A percentile compares a stretch with the other conserved stretches of the same genome.
These are phyloP conservation scores for Coemansia sp. DNA, from an alignment of 192 early-diverging fungal genomes.

Conservation along the genomic window DNA sequence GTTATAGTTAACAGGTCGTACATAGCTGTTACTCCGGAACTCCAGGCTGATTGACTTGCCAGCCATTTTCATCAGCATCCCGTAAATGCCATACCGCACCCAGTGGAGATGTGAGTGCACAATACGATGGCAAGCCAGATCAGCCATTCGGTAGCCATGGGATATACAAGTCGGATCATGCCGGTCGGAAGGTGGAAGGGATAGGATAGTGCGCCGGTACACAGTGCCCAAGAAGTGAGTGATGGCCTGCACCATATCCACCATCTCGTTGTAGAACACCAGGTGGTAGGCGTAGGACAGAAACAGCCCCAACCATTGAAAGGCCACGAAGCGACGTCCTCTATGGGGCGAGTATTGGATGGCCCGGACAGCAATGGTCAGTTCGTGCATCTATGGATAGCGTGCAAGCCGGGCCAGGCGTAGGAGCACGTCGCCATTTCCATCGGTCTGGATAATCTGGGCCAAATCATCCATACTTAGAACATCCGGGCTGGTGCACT, in stretches of 20 bases:
- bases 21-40: no score
- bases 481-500: no score
- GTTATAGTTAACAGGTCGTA: no score
- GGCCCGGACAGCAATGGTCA: not conserved
- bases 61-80: conserved; percentile 10
- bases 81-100: conserved; percentile 19
- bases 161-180: no score
- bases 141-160: conserved; percentile 16
- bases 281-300: not conserved
- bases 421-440: conserved; percentile 2
- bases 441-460: no score
- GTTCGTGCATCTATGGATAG: conserved; percentile 11
- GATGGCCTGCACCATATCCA: not conserved
- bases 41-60: conserved; percentile 4
- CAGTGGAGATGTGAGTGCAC: conserved; percentile 10
- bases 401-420: conserved; percentile 5
- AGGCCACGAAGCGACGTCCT: conserved; percentile 12
- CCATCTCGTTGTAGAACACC: not conserved
- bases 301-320: conserved; percentile 12
- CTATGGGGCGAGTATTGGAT: conserved; percentile 8
- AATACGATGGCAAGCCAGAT: conserved; percentile 16
- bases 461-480: no score
- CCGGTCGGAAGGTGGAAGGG: no score
- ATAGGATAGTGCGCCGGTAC: not conserved
- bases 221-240: not conserved